Percentiles rank a stretch among this genome's conserved stretches.
Conservation (phyloP, 345 rosid species). For the Litchi chinensis region DNA sequence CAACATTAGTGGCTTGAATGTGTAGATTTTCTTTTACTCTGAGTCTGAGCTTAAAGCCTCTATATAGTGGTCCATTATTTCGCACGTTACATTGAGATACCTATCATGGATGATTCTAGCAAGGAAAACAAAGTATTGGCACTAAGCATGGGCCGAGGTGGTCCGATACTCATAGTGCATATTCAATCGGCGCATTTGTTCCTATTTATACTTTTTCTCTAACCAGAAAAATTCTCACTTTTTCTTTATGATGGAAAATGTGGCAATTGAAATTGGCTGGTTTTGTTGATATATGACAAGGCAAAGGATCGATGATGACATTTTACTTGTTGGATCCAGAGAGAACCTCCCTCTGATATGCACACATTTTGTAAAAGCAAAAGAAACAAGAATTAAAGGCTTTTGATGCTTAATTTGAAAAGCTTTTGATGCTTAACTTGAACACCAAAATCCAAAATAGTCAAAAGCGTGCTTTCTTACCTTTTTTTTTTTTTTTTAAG, state of each 20-base stretch:
- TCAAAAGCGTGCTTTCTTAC: not conserved
- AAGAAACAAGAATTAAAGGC: not conserved
- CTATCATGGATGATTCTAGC: not conserved
- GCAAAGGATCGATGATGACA: too few relatives aligned
- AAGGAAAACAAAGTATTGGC: not conserved
- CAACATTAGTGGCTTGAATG: too few relatives aligned
- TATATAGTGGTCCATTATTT: too few relatives aligned
- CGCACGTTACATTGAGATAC: too few relatives aligned
- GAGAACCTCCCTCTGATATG: not conserved
- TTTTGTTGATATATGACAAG: too few relatives aligned
- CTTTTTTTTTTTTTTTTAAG: not conserved
- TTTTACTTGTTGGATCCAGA: too few relatives aligned
- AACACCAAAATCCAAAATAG: not conserved
- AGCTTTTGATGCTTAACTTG: slow-evolving; percentile 3
- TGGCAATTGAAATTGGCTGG: not conserved
- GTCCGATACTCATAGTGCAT: not conserved
- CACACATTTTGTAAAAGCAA: not conserved
- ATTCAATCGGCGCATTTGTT: not conserved
- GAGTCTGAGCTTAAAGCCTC: too few relatives aligned
- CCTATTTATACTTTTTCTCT: not conserved
- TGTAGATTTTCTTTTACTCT: too few relatives aligned
- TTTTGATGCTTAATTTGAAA: slow-evolving; percentile 6
- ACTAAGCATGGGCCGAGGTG: not conserved
- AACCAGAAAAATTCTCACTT: not conserved
- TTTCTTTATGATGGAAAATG: not conserved